Evolutionary conservation across 2,329 filamentous ascomycete genomes (phyloP).

Genomic region (Diatrype stigma): DNA sequence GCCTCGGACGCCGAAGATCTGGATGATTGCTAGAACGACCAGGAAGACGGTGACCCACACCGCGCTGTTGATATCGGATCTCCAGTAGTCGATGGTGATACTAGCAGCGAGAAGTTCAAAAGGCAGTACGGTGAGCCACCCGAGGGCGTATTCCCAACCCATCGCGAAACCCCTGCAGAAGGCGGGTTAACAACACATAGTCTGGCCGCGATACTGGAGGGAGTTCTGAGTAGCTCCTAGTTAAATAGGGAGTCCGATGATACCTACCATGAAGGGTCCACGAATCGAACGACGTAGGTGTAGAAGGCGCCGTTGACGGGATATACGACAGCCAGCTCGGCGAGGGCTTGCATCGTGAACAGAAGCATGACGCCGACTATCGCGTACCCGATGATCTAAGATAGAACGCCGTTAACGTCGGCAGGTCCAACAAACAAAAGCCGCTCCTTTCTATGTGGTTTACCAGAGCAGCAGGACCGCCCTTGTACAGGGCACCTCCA

Average conservation of each 20-base stretch:
- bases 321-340: constrained; percentile 56
- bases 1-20: constrained; percentile 54
- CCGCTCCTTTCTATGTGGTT: no score
- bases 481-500: constrained; percentile 54
- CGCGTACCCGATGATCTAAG: constrained; percentile 44
- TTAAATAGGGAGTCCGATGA: no score
- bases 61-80: constrained; percentile 43
- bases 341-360: constrained; percentile 55
- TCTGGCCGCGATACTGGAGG: no score
- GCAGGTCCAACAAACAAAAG: not conserved
- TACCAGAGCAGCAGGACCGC: constrained; percentile 50
- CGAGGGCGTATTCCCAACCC: constrained; percentile 49
- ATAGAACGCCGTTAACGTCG: constrained; percentile 4
- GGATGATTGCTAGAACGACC: constrained; percentile 44
- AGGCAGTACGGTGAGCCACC: constrained; percentile 46
- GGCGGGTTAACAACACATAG: no score
- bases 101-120: constrained; percentile 52
- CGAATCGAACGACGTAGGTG: constrained; percentile 56
- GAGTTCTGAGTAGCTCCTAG: no score
- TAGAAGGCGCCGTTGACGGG: constrained; percentile 61
- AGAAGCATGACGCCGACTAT: constrained; percentile 57
- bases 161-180: constrained; percentile 48
- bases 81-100: constrained; percentile 52
- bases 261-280: constrained; percentile 52
- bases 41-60: constrained; percentile 56